These are phyloP conservation scores for Cardamine resedifolia DNA, from an alignment of 345 rosid genomes.

Conservation along the genomic window DNA sequence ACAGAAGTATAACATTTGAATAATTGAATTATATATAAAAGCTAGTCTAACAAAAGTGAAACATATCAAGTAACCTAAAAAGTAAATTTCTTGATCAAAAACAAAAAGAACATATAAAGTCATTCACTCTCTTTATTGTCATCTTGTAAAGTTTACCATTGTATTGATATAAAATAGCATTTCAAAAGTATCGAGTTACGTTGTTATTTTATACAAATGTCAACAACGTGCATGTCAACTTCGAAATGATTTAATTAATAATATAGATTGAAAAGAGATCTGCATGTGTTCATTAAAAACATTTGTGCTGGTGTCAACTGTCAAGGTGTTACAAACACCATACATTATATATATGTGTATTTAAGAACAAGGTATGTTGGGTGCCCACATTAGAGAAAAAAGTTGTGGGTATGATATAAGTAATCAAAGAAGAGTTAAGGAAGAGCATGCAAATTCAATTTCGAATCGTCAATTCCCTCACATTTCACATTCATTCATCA, in stretches of 20 bases:
- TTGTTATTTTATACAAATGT: neutral
- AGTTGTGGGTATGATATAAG: constrained; percentile 13
- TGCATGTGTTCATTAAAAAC: constrained; percentile 22
- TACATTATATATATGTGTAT: too few species aligned
- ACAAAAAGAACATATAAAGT: neutral
- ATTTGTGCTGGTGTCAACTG: constrained; percentile 10
- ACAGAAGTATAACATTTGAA: neutral
- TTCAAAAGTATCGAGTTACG: neutral
- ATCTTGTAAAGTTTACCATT: neutral
- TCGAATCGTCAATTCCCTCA: constrained; percentile 10
- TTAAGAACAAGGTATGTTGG: neutral
- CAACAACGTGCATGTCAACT: constrained; percentile 12
- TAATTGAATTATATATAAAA: too few species aligned
- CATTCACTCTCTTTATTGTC: neutral
- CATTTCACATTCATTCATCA: constrained; percentile 9
- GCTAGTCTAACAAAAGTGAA: neutral
- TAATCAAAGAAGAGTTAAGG: constrained; percentile 2
- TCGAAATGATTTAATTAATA: neutral
- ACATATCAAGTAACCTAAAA: neutral
- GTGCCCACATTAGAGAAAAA: constrained; percentile 11
- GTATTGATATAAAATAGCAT: neutral
- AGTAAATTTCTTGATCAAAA: neutral
- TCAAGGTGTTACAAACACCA: constrained; percentile 25
- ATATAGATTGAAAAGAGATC: neutral
- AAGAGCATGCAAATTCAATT: constrained; percentile 19